Evolutionary conservation across 805 yeast genomes (phyloP).

Genomic region (Ogataea philodendri): DNA sequence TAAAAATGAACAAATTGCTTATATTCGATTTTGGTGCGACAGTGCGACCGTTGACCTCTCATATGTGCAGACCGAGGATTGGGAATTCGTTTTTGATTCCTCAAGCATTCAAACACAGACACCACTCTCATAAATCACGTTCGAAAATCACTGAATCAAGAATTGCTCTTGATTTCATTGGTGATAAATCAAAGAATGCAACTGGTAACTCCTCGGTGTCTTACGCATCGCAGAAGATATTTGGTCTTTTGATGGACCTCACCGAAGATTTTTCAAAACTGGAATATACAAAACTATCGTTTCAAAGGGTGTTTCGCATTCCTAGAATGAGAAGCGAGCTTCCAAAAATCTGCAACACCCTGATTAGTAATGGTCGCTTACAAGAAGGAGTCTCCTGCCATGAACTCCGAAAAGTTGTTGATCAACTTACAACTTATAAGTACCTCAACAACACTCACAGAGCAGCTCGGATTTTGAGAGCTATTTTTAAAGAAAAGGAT

Average conservation of each 20-base stretch:
- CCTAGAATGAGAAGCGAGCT: constrained; percentile 15
- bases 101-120: too few species aligned
- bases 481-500: constrained; percentile 10
- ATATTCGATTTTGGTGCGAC: too few species aligned
- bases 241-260: constrained; percentile 10
- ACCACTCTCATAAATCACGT: too few species aligned
- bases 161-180: background rate
- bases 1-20: too few species aligned
- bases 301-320: constrained; percentile 18
- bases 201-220: constrained; percentile 4
- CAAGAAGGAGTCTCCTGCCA: too few species aligned
- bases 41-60: too few species aligned
- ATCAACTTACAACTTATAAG: constrained; percentile 17
- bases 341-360: too few species aligned
- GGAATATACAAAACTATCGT: constrained; percentile 5
- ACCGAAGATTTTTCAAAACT: constrained; percentile 14
- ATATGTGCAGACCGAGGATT: too few species aligned
- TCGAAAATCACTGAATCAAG: too few species aligned
- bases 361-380: too few species aligned
- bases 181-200: too few species aligned
- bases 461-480: constrained; percentile 17
- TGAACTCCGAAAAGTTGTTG: constrained; percentile 11
- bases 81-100: too few species aligned
- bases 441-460: constrained; percentile 18
- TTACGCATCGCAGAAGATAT: constrained; percentile 11